A percentile compares a stretch with the other conserved stretches of the same genome.
Conservation (phyloP, 2,329 filamentous ascomycete genomes). For the Talaromyces sp. region DNA sequence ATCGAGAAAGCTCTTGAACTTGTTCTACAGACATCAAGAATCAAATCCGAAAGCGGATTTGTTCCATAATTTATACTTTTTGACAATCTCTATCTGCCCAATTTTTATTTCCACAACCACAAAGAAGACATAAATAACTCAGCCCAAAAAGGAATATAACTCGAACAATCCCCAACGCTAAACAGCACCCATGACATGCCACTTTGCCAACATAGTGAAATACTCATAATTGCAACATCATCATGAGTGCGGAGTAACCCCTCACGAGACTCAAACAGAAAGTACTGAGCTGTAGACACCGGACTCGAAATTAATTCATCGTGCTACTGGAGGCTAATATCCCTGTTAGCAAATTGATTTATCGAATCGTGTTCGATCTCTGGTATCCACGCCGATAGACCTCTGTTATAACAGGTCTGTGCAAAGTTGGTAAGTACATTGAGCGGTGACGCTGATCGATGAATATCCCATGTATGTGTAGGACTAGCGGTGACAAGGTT, state of each 20-base stretch:
- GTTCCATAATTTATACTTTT: neutral
- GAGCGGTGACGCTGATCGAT: neutral
- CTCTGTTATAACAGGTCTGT: neutral
- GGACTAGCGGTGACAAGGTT: neutral
- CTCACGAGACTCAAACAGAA: neutral
- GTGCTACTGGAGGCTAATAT: neutral
- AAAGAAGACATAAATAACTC: neutral
- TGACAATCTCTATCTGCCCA: neutral
- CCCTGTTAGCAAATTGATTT: neutral
- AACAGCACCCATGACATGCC: neutral
- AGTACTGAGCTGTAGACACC: neutral
- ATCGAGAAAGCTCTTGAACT: neutral
- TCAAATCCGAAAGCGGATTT: neutral
- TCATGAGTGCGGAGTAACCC: neutral
- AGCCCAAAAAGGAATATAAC: neutral
- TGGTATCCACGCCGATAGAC: neutral
- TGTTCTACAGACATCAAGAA: neutral
- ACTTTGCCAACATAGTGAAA: neutral
- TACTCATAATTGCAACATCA: neutral
- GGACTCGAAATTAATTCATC: neutral
- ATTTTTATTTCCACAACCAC: neutral
- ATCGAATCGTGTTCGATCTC: neutral
- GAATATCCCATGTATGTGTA: neutral
- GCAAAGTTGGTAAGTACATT: neutral
- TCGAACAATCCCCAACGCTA: neutral